These are phyloP conservation scores for Coleophoma eucalyptorum DNA, from an alignment of 2,329 filamentous ascomycete genomes.

Conservation along the genomic window DNA sequence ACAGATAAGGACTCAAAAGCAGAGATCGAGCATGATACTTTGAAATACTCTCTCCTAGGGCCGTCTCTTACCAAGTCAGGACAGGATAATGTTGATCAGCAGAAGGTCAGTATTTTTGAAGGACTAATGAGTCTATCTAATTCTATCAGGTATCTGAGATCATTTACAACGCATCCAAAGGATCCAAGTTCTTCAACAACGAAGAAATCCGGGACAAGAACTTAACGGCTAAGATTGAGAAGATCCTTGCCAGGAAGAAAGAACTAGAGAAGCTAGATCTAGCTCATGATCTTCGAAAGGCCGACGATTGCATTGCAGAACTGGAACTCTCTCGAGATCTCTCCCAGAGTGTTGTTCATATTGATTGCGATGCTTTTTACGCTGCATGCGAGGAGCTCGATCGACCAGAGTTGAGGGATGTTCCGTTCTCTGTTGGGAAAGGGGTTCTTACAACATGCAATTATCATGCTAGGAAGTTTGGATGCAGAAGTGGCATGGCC, in stretches of 20 bases:
- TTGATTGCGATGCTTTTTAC: constrained; percentile 98
- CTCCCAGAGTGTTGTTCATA: constrained; percentile 80
- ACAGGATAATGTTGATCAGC: constrained; percentile 89
- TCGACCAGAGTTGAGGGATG: constrained; percentile 75
- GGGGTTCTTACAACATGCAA: constrained; percentile 70
- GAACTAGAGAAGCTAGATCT: constrained; percentile 75
- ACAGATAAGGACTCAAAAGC: constrained; percentile 10
- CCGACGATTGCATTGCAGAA: constrained; percentile 76
- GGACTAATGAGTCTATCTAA: constrained; percentile 4
- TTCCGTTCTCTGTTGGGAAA: constrained; percentile 86
- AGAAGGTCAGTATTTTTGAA: constrained; percentile 50
- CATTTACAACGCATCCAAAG: constrained; percentile 95
- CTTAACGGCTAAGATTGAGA: constrained; percentile 81
- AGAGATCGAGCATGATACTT: constrained; percentile 48
- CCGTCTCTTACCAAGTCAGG: constrained; percentile 92
- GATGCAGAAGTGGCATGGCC: constrained; percentile 92
- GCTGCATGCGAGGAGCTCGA: constrained; percentile 87
- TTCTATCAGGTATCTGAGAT: constrained; percentile 74
- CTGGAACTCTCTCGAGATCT: constrained; percentile 78
- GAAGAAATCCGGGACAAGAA: constrained; percentile 80
- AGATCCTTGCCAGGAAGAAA: constrained; percentile 71
- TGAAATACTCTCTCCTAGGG: constrained; percentile 88
- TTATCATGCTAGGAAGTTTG: constrained; percentile 85
- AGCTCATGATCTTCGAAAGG: constrained; percentile 66
- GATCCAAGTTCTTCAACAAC: constrained; percentile 92